phyloP scores from a whole-genome alignment of 805 yeast species.

The Wickerhamiella galacta region DNA sequence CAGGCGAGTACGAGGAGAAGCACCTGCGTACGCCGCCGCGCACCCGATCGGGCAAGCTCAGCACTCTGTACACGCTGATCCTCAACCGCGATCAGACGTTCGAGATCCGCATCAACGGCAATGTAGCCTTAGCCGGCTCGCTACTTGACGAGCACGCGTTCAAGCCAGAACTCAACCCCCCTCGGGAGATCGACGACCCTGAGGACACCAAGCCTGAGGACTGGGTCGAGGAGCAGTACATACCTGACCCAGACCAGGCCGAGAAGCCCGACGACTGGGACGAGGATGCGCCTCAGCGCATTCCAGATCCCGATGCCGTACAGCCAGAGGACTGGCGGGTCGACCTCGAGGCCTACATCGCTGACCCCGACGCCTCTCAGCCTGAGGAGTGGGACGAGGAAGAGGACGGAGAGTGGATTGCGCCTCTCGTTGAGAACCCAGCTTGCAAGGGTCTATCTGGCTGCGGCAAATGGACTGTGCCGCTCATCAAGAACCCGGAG shows the following conservation, averaged over 20 bases:
- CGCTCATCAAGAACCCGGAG: constrained; percentile 46
- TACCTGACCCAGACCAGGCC: constrained; percentile 51
- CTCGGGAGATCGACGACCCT: constrained; percentile 41
- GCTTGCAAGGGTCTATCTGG: constrained; percentile 45
- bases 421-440: constrained; percentile 59
- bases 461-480: constrained; percentile 72
- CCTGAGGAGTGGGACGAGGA: constrained; percentile 83
- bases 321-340: constrained; percentile 78
- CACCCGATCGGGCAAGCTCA: constrained; percentile 34
- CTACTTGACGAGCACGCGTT: constrained; percentile 39
- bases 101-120: constrained; percentile 74
- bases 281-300: constrained; percentile 43
- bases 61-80: constrained; percentile 63
- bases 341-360: constrained; percentile 35
- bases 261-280: constrained; percentile 78
- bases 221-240: constrained; percentile 59
- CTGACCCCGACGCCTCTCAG: constrained; percentile 47
- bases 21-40: constrained; percentile 52
- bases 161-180: constrained; percentile 51
- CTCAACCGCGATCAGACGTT: constrained; percentile 47
- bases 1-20: constrained; percentile 50
- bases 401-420: constrained; percentile 74
- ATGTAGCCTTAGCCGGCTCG: constrained; percentile 51
- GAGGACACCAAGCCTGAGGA: constrained; percentile 51
- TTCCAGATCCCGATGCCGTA: constrained; percentile 47